Evolutionary conservation across 2,329 filamentous ascomycete species (phyloP).

Genomic region (Fusarium zealandicum): DNA sequence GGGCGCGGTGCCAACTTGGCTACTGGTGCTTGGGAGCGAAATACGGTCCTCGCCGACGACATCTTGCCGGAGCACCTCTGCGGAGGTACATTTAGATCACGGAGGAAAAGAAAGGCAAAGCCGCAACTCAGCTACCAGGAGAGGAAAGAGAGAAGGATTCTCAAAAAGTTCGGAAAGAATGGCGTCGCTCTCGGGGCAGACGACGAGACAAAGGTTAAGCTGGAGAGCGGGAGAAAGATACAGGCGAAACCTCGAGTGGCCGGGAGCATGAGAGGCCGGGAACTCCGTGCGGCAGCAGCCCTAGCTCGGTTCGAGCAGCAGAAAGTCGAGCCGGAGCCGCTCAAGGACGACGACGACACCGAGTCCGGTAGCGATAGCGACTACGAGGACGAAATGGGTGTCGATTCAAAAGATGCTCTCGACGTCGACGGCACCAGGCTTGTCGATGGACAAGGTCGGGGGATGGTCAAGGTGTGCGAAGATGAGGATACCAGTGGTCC

Average conservation of each 20-base stretch:
- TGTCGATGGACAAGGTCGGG: conserved; percentile 69
- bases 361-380: conserved; percentile 58
- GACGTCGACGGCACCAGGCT: conserved; percentile 71
- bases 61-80: conserved; percentile 75
- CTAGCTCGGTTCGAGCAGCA: conserved; percentile 73
- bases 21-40: conserved; percentile 65
- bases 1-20: conserved; percentile 71
- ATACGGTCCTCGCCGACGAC: conserved; percentile 61
- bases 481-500: conserved; percentile 66
- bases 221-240: conserved; percentile 71
- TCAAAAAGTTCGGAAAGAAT: conserved; percentile 78
- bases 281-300: conserved; percentile 78
- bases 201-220: conserved; percentile 66
- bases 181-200: conserved; percentile 75
- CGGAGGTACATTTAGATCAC: conserved; percentile 77
- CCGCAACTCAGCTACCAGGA: conserved; percentile 71
- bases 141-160: conserved; percentile 73
- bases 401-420: conserved; percentile 59
- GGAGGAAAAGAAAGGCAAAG: conserved; percentile 62
- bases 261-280: conserved; percentile 74
- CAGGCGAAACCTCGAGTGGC: conserved; percentile 76
- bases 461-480: conserved; percentile 77
- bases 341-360: conserved; percentile 46
- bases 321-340: conserved; percentile 53
- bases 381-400: conserved; percentile 56